Percentiles rank a stretch among this genome's conserved stretches.
Conservation (phyloP, 1,139 yeast species). For the Yamadazyma dendronema region DNA sequence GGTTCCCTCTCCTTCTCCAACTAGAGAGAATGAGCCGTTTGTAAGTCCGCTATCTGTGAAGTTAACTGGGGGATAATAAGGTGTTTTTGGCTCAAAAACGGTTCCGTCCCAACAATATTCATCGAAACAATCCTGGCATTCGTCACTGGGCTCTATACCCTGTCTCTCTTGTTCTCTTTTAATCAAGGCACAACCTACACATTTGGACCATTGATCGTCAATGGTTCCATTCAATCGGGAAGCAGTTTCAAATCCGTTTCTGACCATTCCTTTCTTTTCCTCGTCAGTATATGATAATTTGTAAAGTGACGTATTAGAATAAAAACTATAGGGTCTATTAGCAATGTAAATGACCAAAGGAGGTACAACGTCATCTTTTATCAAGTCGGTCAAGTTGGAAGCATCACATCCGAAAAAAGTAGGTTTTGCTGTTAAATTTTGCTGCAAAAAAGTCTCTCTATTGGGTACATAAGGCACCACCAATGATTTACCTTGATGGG, state of each 20-base stretch:
- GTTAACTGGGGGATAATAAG: conserved; percentile 22
- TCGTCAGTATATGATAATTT: conserved; percentile 31
- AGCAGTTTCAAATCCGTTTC: conserved; percentile 37
- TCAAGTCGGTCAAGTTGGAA: conserved; percentile 32
- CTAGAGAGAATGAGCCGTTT: conserved; percentile 18
- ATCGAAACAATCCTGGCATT: conserved; percentile 38
- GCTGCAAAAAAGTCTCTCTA: conserved; percentile 27
- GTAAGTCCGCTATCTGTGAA: conserved; percentile 30
- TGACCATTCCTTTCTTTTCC: conserved; percentile 37
- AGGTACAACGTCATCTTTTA: conserved; percentile 32
- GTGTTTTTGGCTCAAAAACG: conserved; percentile 11
- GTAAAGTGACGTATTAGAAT: conserved; percentile 37
- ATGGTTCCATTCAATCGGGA: conserved; percentile 32
- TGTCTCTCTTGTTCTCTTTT: conserved; percentile 43
- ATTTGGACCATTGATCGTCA: conserved; percentile 38
- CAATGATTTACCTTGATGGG: conserved; percentile 27
- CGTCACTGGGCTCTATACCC: conserved; percentile 36
- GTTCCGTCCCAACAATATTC: conserved; percentile 45
- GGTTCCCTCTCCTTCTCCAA: conserved; percentile 9
- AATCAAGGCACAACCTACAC: conserved; percentile 45
- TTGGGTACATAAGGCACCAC: conserved; percentile 41
- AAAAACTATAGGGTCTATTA: conserved; percentile 39
- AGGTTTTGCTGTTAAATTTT: conserved; percentile 41
- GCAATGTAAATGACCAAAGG: conserved; percentile 41
- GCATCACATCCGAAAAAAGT: conserved; percentile 48